Base-by-base conservation (phyloP, 306 rosid species). In the Spatholobus suberectus region DNA sequence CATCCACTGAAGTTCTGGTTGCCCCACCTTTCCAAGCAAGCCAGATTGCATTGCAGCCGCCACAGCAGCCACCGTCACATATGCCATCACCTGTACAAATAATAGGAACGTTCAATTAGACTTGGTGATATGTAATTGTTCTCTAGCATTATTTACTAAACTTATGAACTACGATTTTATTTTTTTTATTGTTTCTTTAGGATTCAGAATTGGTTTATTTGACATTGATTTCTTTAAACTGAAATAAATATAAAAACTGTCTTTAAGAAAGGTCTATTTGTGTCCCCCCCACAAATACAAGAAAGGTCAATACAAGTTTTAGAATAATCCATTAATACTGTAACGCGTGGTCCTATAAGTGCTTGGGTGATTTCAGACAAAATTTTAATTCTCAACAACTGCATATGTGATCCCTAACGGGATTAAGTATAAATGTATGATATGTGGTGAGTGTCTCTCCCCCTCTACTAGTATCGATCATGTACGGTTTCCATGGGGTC, bases 1-100 rank as follows among this genome's bases (percentile, higher is more conserved):
- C 90, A 92, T 90, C 97, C 98, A 94, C 46, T 94, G 97, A 61
- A 94, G 70, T 83, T 94, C 98, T 27, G 88, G 74, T 83, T 94
- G 91, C 62, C 98, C 97, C 78, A 73, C 35, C 87, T 88, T 92
- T 20, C 94, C 91, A 23, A 94, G 58, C 73, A 86, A 83, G 0
- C 95, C 87, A 1, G 97, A 89, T 77, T 94, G 94, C 43, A 82
- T 83, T 0, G 95, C 90, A 5, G 93, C 92, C 24, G 88, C 98
- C 73, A 87, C 90, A 7, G 94, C 95, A 4, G 94, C 91, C 65
- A 94, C 88, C 0, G 89, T 86, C 84, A 90, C 78, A 67, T 92
- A 94, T 3, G 97, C 98, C 92, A 92, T 83, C 81, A 86, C 90
- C 97, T 94, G 85, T 59, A 29, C 15, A 29, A 65, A 11, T 57